These are phyloP conservation scores for Lactifluus volemus DNA, from an alignment of 768 basidiomycete genomes.

Conservation along the genomic window DNA sequence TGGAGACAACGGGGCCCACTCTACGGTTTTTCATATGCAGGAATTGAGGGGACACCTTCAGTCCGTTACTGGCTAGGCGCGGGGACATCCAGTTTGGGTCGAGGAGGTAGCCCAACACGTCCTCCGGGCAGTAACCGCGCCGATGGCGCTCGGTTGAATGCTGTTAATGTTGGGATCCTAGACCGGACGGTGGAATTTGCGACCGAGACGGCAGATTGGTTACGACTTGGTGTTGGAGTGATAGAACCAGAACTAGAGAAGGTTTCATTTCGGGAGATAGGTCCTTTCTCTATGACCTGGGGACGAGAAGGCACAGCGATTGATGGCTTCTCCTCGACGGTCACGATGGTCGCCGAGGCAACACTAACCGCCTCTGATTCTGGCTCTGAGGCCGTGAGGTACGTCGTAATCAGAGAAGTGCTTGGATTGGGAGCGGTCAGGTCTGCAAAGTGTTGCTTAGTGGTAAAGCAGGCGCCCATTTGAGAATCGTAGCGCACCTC, in stretches of 20 bases:
- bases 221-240: not conserved
- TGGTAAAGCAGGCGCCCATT: not conserved
- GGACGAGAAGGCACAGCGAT: slow-evolving; percentile 4
- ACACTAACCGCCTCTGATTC: slow-evolving; percentile 5
- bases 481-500: slow-evolving; percentile 27
- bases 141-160: not conserved
- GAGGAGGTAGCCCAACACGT: slow-evolving; percentile 22
- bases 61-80: not conserved
- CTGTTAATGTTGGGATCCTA: not conserved
- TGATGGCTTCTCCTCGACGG: slow-evolving; percentile 14
- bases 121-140: not conserved
- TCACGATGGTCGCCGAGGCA: slow-evolving; percentile 6
- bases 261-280: not conserved
- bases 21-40: not conserved
- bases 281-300: not conserved
- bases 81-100: slow-evolving; percentile 17
- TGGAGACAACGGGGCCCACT: not conserved
- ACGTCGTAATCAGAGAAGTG: not conserved
- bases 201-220: not conserved
- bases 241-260: not conserved
- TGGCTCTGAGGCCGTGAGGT: not conserved
- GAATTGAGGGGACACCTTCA: not conserved
- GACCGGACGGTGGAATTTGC: not conserved
- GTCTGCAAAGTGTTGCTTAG: slow-evolving; percentile 22
- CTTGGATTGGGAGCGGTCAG: slow-evolving; percentile 26